A percentile compares a stretch with the other conserved stretches of the same genome.
These are phyloP conservation scores for Boletus reticulatus DNA, from an alignment of 768 basidiomycete species.

Conservation along the genomic window DNA sequence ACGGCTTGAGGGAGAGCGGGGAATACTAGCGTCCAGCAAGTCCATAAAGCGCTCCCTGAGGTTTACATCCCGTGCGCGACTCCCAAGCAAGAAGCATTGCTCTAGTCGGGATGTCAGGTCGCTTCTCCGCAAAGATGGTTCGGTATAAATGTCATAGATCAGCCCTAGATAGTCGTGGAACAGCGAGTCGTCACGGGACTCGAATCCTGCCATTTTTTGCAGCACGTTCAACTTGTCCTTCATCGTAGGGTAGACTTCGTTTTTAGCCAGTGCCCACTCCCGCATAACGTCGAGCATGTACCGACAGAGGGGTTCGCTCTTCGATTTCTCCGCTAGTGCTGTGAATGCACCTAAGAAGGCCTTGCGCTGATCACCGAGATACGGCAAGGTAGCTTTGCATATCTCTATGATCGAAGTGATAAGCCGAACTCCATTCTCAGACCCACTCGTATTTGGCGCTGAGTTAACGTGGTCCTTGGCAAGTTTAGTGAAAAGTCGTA, in stretches of 20 bases:
- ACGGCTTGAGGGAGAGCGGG: constrained; percentile 76
- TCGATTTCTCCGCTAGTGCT: constrained; percentile 87
- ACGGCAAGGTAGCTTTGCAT: constrained; percentile 73
- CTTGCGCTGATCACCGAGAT: constrained; percentile 83
- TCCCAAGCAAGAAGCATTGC: constrained; percentile 89
- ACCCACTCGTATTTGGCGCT: constrained; percentile 44
- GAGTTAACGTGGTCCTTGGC: constrained; percentile 83
- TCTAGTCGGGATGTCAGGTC: constrained; percentile 94
- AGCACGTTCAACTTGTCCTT: constrained; percentile 93
- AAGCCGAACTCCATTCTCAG: constrained; percentile 60
- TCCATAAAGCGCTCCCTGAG: constrained; percentile 87
- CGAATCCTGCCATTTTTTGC: constrained; percentile 84
- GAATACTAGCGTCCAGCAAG: constrained; percentile 84
- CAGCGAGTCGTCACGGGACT: constrained; percentile 73
- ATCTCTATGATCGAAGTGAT: constrained; percentile 84
- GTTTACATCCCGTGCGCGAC: constrained; percentile 73
- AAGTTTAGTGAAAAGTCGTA: constrained; percentile 82
- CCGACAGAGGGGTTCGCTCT: constrained; percentile 71
- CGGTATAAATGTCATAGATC: constrained; percentile 93
- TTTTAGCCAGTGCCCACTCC: constrained; percentile 86
- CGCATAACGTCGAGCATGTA: constrained; percentile 84
- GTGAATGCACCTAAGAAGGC: constrained; percentile 75
- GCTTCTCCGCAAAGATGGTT: constrained; percentile 79
- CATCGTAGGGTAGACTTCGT: constrained; percentile 85
- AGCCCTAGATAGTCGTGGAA: constrained; percentile 84